Evolutionary conservation across 1,139 yeast genomes (phyloP).

Genomic region (Protomyces inouyei): DNA sequence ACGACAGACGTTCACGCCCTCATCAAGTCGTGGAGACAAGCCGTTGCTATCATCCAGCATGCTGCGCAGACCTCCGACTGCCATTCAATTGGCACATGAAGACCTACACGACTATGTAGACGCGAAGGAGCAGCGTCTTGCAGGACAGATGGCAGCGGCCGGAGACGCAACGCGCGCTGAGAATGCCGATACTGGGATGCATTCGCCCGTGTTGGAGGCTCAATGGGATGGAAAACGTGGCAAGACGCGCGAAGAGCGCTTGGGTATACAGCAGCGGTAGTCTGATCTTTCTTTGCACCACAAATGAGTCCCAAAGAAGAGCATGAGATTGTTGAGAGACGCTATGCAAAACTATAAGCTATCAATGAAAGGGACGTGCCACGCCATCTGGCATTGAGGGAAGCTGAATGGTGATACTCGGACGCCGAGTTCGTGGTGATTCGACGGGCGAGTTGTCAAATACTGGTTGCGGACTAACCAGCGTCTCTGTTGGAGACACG

Average conservation of each 20-base stretch:
- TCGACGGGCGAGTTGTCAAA: not conserved
- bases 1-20: too few species aligned
- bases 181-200: not conserved
- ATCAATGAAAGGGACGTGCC: not conserved
- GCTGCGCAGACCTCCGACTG: slow-evolving; percentile 27
- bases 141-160: not conserved
- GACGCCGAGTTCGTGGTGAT: not conserved
- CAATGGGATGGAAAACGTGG: not conserved
- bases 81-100: slow-evolving; percentile 25
- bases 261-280: not conserved
- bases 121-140: slow-evolving; percentile 11
- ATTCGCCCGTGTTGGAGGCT: not conserved
- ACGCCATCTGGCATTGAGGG: not conserved
- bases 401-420: not conserved
- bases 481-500: not conserved
- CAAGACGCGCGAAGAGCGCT: not conserved
- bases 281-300: not conserved
- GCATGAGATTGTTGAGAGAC: too few species aligned
- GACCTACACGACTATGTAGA: slow-evolving; percentile 28
- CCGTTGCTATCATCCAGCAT: not conserved
- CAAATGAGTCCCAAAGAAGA: not conserved
- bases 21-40: too few species aligned
- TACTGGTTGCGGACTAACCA: not conserved
- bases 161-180: not conserved
- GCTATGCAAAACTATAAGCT: not conserved